Evolutionary conservation across 2,329 filamentous ascomycete species (phyloP), one percentile per base, ranked within the genome.

Genomic region (Pseudogymnoascus sp.): DNA sequence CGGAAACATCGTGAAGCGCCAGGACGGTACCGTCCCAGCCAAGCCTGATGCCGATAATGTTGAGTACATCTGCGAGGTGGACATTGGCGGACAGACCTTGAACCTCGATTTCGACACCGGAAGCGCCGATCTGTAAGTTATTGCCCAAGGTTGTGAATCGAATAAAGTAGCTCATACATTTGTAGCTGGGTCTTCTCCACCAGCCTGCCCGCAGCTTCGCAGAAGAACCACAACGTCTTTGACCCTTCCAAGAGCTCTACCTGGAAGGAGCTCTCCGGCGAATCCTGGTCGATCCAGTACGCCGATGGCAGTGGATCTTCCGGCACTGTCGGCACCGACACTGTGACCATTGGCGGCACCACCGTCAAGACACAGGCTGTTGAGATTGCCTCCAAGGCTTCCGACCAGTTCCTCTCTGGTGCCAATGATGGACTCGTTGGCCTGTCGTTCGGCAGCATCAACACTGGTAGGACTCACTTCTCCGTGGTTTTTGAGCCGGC

Each of bases 361-460:
- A 71, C 68, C 2, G 70, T 73, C 9, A 65, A 44, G 2, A 60
- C 40, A 3, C 71, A 73, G 64, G 67, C 67, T 9, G 65, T 74
- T 33, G 70, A 73, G 41, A 65, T 73, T 17, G 71, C 72, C 26
- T 66, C 62, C 26, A 65, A 63, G 24, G 68, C 71, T 13, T 72
- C 71, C 3, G 64, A 65, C 5, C 10, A 58, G 4, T 75, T 75
- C 60, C 64, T 72, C 31, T 63, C 61, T 5, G 71, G 74, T 58
- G 31, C 63, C 35, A 35, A 66, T 15, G 84, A 87, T 68, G 85
- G 85, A 31, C 78, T 88, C n/a, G 76, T 88, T 29, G 85, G 85
- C 26, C 77, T 88, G 47, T 83, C 79, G 1, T 72, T 72, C 63
- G 67, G 61, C 64, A 68, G 36, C 41, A 68, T 72, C 61, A 72